A percentile compares a stretch with the other conserved stretches of the same genome.
Conservation (phyloP, 306 rosid genomes). For the Alnus glutinosa region DNA sequence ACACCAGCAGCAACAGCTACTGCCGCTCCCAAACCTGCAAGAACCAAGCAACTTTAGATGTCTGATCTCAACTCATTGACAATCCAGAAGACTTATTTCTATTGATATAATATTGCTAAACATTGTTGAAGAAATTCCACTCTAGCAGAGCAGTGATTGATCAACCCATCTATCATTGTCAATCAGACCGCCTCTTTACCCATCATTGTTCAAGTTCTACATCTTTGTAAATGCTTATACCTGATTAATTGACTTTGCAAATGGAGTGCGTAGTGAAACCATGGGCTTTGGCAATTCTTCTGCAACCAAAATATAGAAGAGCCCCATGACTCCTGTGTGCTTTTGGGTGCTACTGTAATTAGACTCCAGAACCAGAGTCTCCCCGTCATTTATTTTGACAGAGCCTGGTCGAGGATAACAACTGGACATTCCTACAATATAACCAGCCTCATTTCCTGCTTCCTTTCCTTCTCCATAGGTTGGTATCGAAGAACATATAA, state of each 20-base stretch:
- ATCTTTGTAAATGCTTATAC: not conserved
- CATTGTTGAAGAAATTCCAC: not conserved
- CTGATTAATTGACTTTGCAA: not conserved
- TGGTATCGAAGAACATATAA: constrained; percentile 68
- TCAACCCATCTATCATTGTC: not conserved
- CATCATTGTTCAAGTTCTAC: not conserved
- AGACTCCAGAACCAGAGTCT: constrained; percentile 51
- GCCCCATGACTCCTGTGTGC: constrained; percentile 81
- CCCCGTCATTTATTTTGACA: constrained; percentile 56
- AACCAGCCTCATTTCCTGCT: constrained; percentile 65
- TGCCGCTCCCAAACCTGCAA: not conserved
- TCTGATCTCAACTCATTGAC: not conserved
- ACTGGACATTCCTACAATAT: constrained; percentile 81
- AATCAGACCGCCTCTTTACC: not conserved
- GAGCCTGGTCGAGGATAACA: constrained; percentile 75
- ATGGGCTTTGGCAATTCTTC: constrained; percentile 47
- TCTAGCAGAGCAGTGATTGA: not conserved
- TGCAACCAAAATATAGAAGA: constrained; percentile 66
- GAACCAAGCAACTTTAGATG: not conserved
- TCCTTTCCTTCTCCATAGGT: constrained; percentile 68
- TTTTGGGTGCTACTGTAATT: constrained; percentile 40
- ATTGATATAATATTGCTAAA: not conserved
- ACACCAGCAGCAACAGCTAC: not conserved
- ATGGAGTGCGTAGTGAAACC: constrained; percentile 27
- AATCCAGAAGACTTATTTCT: not conserved